phyloP scores from a whole-genome alignment of 441 rosid genomes.

The Pelargonium myrrhifolium region DNA sequence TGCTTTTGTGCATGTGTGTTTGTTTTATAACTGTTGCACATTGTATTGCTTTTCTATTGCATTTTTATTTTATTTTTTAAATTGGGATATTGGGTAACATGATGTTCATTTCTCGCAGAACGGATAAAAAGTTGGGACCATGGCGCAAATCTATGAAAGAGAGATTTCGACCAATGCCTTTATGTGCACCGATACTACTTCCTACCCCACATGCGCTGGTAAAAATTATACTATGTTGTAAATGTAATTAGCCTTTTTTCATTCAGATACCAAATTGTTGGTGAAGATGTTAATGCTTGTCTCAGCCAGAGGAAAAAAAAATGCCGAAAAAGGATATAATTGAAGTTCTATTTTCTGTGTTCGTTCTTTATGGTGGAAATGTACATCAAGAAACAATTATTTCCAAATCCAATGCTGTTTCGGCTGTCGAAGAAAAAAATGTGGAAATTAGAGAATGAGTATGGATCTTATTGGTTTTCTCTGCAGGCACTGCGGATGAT shows the following conservation, averaged over 20 bases:
- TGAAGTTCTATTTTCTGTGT: not conserved
- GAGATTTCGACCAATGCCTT: constrained; percentile 92
- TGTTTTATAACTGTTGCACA: not conserved
- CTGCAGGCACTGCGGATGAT: constrained; percentile 89
- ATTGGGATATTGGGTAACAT: constrained; percentile 18
- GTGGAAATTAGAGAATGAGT: constrained; percentile 19
- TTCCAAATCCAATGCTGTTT: constrained; percentile 13
- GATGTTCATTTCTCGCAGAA: constrained; percentile 38
- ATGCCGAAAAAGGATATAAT: not conserved
- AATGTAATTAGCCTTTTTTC: not conserved
- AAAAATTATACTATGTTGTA: constrained; percentile 16
- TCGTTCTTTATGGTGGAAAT: constrained; percentile 4
- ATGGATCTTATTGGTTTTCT: too few species aligned
- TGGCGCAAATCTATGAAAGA: constrained; percentile 53
- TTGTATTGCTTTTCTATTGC: not conserved
- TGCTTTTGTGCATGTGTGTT: not conserved
- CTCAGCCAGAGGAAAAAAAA: not conserved
- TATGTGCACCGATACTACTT: constrained; percentile 74
- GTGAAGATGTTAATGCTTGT: not conserved
- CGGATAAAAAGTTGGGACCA: constrained; percentile 47
- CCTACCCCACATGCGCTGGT: constrained; percentile 95
- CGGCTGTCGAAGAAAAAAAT: not conserved
- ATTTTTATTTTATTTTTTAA: too few species aligned
- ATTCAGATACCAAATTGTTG: not conserved
- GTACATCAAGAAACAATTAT: not conserved